Conservation (phyloP, 2,329 filamentous ascomycete genomes). For the Aspergillus versicolor region DNA sequence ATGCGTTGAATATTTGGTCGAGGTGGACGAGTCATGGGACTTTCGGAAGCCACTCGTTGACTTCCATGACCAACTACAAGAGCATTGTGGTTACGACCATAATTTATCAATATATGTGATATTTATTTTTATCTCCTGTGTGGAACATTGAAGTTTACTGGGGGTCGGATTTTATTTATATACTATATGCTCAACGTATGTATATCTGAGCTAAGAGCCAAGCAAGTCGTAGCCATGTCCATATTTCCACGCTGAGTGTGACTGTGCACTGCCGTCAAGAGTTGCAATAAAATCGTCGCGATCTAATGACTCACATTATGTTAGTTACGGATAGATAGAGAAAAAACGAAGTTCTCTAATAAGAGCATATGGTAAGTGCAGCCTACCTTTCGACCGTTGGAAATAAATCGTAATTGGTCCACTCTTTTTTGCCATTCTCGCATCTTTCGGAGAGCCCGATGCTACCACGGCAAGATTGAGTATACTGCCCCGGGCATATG, state of each 20-base stretch:
- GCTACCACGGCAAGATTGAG: conserved; percentile 31
- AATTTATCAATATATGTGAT: too few species aligned
- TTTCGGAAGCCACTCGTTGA: background rate
- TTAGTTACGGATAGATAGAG: background rate
- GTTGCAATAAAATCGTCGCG: conserved; percentile 20
- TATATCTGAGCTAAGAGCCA: background rate
- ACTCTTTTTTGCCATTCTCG: conserved; percentile 14
- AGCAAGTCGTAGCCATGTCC: background rate
- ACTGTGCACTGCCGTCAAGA: background rate
- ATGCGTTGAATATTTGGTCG: background rate
- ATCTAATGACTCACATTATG: conserved; percentile 12
- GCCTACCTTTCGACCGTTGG: conserved; percentile 22
- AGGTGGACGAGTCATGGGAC: background rate
- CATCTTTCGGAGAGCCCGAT: conserved; percentile 25
- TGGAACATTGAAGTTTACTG: too few species aligned
- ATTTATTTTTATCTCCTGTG: too few species aligned
- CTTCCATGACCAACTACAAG: too few species aligned
- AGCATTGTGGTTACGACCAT: too few species aligned
- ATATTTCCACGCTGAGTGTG: background rate
- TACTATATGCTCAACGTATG: too few species aligned
- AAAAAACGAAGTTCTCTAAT: background rate
- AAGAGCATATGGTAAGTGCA: background rate
- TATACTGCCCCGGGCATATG: conserved; percentile 24
- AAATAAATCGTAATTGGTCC: conserved; percentile 29
- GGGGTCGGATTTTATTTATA: too few species aligned